phyloP scores from a whole-genome alignment of 345 rosid genomes.

The Salix exigua region DNA sequence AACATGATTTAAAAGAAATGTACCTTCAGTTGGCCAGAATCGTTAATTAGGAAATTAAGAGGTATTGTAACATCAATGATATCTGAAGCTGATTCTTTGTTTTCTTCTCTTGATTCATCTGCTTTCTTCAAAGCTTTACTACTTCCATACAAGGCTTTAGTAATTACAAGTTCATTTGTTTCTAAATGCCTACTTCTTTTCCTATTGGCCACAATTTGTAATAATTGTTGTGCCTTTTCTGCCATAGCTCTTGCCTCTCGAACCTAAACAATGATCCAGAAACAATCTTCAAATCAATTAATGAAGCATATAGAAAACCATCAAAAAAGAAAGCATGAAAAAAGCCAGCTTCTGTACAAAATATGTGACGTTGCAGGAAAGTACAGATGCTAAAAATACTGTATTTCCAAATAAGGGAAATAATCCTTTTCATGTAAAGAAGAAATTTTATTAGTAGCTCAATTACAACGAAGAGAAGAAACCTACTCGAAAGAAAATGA shows the following conservation, averaged over 20 bases:
- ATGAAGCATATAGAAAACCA: not conserved
- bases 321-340: not conserved
- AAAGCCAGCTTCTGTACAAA: not conserved
- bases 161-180: constrained; percentile 68
- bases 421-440: not conserved
- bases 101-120: constrained; percentile 30
- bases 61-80: constrained; percentile 77
- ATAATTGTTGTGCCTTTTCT: constrained; percentile 72
- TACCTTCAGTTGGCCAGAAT: constrained; percentile 81
- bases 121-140: constrained; percentile 50
- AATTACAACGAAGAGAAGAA: too few species aligned
- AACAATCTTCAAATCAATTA: not conserved
- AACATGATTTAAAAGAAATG: constrained; percentile 4
- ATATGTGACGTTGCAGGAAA: not conserved
- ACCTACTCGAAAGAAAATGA: too few species aligned
- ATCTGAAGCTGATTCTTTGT: constrained; percentile 43
- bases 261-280: constrained; percentile 44
- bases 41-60: constrained; percentile 81
- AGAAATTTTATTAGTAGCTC: too few species aligned
- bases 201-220: constrained; percentile 73
- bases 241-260: constrained; percentile 67
- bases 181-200: constrained; percentile 70
- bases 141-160: constrained; percentile 69
- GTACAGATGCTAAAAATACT: not conserved
- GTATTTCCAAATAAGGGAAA: not conserved